phyloP scores from a whole-genome alignment of 106 monocot genomes.

The Narthecium ossifragum region DNA sequence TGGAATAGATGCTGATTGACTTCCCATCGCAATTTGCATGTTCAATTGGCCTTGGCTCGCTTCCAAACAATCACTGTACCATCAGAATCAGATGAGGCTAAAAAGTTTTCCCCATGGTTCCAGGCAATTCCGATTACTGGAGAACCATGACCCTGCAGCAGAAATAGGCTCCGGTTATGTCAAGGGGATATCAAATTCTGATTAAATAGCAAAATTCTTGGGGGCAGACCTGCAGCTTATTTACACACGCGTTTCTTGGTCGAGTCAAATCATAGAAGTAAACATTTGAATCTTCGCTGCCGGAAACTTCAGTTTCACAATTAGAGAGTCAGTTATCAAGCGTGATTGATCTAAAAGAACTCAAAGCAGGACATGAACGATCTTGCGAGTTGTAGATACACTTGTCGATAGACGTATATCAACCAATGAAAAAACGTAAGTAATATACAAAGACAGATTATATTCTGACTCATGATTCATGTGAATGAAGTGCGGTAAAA shows the following conservation, averaged over 20 bases:
- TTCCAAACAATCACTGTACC: slow-evolving; percentile 98
- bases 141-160: slow-evolving; percentile 74
- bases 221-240: slow-evolving; percentile 76
- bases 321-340: slow-evolving; percentile 5
- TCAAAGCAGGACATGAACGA: background rate
- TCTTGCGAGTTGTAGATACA: too few relatives aligned
- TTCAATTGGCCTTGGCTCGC: slow-evolving; percentile 42
- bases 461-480: too few relatives aligned
- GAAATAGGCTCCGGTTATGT: background rate
- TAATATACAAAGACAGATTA: too few relatives aligned
- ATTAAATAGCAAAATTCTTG: slow-evolving; percentile 1
- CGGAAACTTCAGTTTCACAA: slow-evolving; percentile 53
- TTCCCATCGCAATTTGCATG: too few relatives aligned
- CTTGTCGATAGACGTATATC: too few relatives aligned
- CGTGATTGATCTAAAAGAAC: background rate
- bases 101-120: slow-evolving; percentile 89
- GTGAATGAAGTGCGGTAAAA: too few relatives aligned
- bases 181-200: background rate
- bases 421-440: too few relatives aligned
- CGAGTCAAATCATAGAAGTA: slow-evolving; percentile 96
- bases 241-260: slow-evolving; percentile 78
- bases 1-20: too few relatives aligned
- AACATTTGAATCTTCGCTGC: slow-evolving; percentile 93
- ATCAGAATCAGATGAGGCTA: slow-evolving; percentile 89
- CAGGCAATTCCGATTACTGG: slow-evolving; percentile 88